Evolutionary conservation across 2,329 filamentous ascomycete genomes (phyloP).

Genomic region (Remersonia thermophila): DNA sequence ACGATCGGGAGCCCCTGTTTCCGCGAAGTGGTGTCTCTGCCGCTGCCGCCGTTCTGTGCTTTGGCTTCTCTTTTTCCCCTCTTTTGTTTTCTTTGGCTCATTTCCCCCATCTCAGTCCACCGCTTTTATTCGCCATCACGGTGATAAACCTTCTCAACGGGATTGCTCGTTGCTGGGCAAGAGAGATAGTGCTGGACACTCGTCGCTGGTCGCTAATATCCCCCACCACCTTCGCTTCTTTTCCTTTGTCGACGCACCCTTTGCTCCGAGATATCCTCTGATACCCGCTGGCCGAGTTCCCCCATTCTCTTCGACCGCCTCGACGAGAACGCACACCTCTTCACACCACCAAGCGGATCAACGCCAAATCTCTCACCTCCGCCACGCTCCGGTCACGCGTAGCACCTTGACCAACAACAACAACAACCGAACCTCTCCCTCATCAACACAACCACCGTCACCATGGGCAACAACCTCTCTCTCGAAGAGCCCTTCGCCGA

Average conservation of each 20-base stretch:
- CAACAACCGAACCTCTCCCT: background rate
- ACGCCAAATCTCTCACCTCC: too few species aligned
- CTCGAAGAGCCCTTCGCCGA: constrained; percentile 23
- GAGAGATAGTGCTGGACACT: constrained; percentile 9
- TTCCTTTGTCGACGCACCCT: background rate
- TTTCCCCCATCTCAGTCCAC: background rate
- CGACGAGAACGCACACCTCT: too few species aligned
- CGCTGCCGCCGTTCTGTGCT: background rate
- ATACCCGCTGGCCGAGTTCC: constrained; percentile 6
- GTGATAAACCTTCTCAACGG: background rate
- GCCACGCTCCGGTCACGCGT: too few species aligned
- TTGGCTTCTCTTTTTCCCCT: background rate
- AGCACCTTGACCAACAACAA: background rate
- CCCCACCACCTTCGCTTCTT: constrained; percentile 4
- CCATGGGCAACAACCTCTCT: constrained; percentile 31
- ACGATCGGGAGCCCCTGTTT: too few species aligned
- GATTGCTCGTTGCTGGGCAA: constrained; percentile 10
- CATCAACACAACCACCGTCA: constrained; percentile 5
- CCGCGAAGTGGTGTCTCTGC: too few species aligned
- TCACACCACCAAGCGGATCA: too few species aligned
- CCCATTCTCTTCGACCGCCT: background rate
- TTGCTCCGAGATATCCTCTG: background rate
- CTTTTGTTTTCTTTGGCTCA: background rate
- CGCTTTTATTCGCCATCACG: background rate
- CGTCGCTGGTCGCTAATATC: constrained; percentile 10